These are phyloP conservation scores for Trichosporon sp. DNA, from an alignment of 1,284 basidiomycete species.

Conservation along the genomic window DNA sequence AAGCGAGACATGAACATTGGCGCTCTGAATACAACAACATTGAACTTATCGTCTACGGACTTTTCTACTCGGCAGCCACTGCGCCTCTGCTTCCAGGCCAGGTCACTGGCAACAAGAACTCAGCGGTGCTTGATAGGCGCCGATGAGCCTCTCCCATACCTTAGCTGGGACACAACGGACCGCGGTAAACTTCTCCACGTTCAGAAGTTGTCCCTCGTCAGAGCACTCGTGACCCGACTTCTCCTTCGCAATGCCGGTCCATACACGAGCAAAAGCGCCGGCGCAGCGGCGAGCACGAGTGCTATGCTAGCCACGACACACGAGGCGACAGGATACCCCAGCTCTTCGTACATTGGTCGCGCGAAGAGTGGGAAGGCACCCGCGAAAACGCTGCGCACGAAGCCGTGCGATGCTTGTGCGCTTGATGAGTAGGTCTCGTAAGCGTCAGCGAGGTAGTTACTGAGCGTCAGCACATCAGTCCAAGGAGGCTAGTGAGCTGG, in stretches of 20 bases:
- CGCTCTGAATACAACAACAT: no score
- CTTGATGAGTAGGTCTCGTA: conserved; percentile 46
- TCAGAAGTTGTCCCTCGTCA: conserved; percentile 14
- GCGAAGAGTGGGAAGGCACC: conserved; percentile 41
- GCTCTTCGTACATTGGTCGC: conserved; percentile 35
- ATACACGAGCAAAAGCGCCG: conserved; percentile 38
- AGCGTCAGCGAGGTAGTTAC: conserved; percentile 43
- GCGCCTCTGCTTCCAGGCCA: no score
- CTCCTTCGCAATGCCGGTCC: conserved; percentile 36
- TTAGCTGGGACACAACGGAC: no score
- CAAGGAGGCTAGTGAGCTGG: no score
- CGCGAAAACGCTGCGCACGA: conserved; percentile 39
- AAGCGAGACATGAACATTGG: no score
- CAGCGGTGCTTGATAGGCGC: no score
- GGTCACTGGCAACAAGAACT: no score
- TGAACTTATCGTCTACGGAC: no score
- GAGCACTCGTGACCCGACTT: conserved; percentile 39
- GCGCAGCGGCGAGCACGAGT: conserved; percentile 34
- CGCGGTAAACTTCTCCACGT: not conserved
- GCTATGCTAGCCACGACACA: conserved; percentile 42
- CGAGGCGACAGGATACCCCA: conserved; percentile 40
- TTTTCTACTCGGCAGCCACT: no score
- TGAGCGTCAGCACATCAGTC: conserved; percentile 11
- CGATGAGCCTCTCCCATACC: no score
- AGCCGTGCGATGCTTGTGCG: conserved; percentile 45